A percentile compares a stretch with the other conserved stretches of the same genome.
These are phyloP conservation scores for Sclerotinia glacialis DNA, from an alignment of 2,329 filamentous ascomycete species.

Conservation along the genomic window DNA sequence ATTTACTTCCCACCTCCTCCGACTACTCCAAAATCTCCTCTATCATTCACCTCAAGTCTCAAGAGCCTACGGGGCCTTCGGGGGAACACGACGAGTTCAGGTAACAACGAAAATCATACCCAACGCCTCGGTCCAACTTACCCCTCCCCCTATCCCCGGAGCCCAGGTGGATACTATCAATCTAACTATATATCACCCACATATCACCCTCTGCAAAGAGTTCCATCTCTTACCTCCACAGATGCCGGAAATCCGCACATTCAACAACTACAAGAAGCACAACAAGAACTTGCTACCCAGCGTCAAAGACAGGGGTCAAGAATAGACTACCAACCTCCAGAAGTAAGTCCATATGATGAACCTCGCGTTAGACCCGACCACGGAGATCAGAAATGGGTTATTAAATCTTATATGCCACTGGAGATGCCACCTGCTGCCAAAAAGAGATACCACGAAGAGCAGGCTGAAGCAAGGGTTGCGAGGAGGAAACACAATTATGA, in stretches of 20 bases:
- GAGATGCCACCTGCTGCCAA: background rate
- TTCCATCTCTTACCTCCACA: constrained; percentile 8
- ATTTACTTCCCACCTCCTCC: constrained; percentile 17
- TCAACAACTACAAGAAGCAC: constrained; percentile 6
- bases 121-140: background rate
- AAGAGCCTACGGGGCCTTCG: background rate
- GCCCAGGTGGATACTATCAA: background rate
- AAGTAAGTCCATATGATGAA: background rate
- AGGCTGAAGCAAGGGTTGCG: background rate
- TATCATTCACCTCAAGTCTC: constrained; percentile 3
- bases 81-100: background rate
- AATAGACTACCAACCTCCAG: background rate
- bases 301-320: background rate
- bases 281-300: constrained; percentile 13
- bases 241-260: constrained; percentile 8
- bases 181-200: background rate
- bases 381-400: constrained; percentile 9
- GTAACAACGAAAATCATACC: background rate
- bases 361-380: background rate
- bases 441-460: constrained; percentile 6
- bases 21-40: constrained; percentile 12
- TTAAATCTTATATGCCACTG: constrained; percentile 12
- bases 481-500: constrained; percentile 17
- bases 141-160: background rate
- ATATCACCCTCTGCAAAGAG: constrained; percentile 6